phyloP scores from a whole-genome alignment of 129 eudicot species.

The Flaveria sonorensis region DNA sequence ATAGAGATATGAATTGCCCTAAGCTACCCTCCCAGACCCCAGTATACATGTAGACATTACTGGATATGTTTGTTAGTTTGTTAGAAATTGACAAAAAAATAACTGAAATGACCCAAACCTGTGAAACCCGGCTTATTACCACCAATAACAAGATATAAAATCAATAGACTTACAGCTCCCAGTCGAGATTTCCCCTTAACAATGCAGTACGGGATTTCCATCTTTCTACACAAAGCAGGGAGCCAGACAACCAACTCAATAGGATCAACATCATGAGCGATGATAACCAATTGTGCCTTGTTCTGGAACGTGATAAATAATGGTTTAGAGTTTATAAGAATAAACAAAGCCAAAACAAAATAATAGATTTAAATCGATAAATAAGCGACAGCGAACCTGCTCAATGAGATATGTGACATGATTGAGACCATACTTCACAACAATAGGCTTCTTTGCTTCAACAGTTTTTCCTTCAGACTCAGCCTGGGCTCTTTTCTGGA shows the following conservation, averaged over 20 bases:
- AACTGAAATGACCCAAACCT: no score
- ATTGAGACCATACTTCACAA: conserved; percentile 15
- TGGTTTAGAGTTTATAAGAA: background rate
- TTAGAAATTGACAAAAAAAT: no score
- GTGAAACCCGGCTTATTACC: background rate
- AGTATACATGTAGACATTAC: no score
- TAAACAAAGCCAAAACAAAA: background rate
- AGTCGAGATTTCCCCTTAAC: conserved; percentile 4
- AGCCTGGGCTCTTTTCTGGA: conserved; percentile 68
- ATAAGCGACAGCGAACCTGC: conserved; percentile 43
- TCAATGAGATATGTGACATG: conserved; percentile 75
- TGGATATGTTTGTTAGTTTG: no score
- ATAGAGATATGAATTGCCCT: no score
- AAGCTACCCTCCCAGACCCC: no score
- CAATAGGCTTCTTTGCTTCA: conserved; percentile 73
- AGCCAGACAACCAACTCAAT: conserved; percentile 34
- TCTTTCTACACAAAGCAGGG: conserved; percentile 16
- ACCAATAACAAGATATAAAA: background rate
- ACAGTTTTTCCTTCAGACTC: conserved; percentile 74
- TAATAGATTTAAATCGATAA: background rate
- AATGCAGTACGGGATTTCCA: conserved; percentile 15
- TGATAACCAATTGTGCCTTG: conserved; percentile 71
- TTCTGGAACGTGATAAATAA: conserved; percentile 38
- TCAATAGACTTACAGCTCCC: background rate
- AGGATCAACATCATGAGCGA: conserved; percentile 85